These are phyloP conservation scores for Nicotiana otophora DNA, from an alignment of 257 asterid genomes.

Conservation along the genomic window DNA sequence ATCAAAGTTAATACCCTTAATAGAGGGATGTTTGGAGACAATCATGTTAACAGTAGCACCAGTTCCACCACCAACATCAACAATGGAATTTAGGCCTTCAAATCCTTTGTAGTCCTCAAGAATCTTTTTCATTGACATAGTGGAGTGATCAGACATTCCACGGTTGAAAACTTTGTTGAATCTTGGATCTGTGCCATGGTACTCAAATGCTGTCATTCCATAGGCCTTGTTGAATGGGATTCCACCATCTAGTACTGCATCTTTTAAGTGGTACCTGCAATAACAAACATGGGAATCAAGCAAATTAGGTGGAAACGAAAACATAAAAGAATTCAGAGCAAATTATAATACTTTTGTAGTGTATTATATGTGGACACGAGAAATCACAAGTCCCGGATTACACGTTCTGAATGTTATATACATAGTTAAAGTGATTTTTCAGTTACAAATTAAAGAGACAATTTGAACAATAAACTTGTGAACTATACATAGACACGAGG, in stretches of 20 bases:
- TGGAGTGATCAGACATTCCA: constrained; percentile 76
- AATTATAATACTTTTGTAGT: background rate
- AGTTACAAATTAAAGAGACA: too few relatives aligned
- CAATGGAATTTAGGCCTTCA: constrained; percentile 55
- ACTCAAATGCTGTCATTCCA: constrained; percentile 79
- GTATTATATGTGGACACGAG: background rate
- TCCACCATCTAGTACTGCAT: constrained; percentile 89
- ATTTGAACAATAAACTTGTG: too few relatives aligned
- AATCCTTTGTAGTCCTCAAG: constrained; percentile 64
- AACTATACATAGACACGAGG: too few relatives aligned
- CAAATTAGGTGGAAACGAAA: too few relatives aligned
- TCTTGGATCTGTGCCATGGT: constrained; percentile 69
- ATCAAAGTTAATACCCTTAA: constrained; percentile 77
- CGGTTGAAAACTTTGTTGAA: constrained; percentile 75
- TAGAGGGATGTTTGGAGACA: constrained; percentile 49
- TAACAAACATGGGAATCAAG: background rate
- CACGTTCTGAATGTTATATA: too few relatives aligned
- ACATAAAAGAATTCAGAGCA: background rate
- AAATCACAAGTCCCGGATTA: too few relatives aligned
- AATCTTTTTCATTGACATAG: constrained; percentile 65
- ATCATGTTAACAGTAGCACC: constrained; percentile 80
- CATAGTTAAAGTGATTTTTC: too few relatives aligned
- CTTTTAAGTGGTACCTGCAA: constrained; percentile 74
- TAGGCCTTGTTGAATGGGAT: constrained; percentile 79
- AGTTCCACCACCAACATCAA: constrained; percentile 92